phyloP scores from a whole-genome alignment of 495 filamentous ascomycete species.

The Tuber microsphaerosporum region DNA sequence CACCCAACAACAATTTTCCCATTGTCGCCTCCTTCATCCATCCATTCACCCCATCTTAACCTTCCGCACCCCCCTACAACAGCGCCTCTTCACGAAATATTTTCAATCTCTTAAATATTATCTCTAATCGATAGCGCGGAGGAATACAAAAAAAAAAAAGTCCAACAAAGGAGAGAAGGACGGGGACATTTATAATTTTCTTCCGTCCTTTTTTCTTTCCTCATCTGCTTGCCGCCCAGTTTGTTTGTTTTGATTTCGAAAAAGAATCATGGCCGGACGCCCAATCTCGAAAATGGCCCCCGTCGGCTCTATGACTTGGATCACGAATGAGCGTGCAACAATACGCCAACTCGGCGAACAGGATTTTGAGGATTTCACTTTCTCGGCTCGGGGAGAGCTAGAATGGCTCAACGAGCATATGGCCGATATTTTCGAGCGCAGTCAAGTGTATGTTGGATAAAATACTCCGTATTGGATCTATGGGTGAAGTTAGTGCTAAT shows the following conservation, averaged over 20 bases:
- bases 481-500: conserved; percentile 16
- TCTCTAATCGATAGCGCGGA: neutral
- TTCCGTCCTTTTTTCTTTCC: neutral
- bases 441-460: conserved; percentile 61
- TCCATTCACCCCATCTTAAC: conserved; percentile 4
- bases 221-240: conserved; percentile 14
- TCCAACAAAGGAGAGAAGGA: neutral
- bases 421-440: conserved; percentile 81
- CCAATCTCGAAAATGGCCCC: conserved; percentile 45
- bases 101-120: neutral
- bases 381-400: conserved; percentile 78
- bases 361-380: conserved; percentile 84
- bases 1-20: conserved; percentile 18
- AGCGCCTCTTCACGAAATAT: neutral
- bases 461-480: neutral
- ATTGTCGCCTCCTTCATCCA: conserved; percentile 4
- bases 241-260: conserved; percentile 36
- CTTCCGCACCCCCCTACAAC: neutral
- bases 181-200: neutral
- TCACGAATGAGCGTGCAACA: conserved; percentile 59
- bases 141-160: neutral
- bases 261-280: conserved; percentile 24
- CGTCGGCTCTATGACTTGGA: conserved; percentile 63
- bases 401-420: conserved; percentile 98
- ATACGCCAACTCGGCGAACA: conserved; percentile 56